Evolutionary conservation across 331 rosid species (phyloP).

Genomic region (Spiraea crenata): DNA sequence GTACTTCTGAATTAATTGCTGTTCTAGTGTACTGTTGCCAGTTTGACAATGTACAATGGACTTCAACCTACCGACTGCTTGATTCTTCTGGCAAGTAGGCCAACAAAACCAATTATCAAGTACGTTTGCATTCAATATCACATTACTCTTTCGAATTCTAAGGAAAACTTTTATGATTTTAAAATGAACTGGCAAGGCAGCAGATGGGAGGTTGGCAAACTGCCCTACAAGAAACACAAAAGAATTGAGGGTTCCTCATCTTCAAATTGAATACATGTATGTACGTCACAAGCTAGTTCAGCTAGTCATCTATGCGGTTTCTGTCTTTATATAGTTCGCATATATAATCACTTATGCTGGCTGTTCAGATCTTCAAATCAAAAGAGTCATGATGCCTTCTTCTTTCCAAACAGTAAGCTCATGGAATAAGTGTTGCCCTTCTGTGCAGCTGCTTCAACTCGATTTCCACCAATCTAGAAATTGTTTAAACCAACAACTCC

Average conservation of each 20-base stretch:
- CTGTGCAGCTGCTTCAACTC: constrained; percentile 75
- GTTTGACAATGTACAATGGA: too few species aligned
- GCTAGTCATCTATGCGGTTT: background rate
- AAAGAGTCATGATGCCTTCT: constrained; percentile 43
- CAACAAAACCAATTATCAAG: too few species aligned
- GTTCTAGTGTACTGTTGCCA: too few species aligned
- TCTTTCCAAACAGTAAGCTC: constrained; percentile 71
- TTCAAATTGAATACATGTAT: background rate
- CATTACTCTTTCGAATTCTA: background rate
- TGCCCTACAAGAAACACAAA: too few species aligned
- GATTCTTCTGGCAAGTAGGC: too few species aligned
- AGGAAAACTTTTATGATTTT: background rate
- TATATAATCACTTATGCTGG: background rate
- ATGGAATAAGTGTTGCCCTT: constrained; percentile 76
- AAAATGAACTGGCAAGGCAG: background rate
- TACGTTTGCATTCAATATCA: too few species aligned
- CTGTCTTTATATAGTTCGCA: background rate
- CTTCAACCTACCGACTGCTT: too few species aligned
- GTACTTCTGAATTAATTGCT: too few species aligned
- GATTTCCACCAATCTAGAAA: constrained; percentile 67
- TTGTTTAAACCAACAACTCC: constrained; percentile 7
- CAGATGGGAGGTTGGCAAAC: background rate
- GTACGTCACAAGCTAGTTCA: background rate
- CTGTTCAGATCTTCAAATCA: background rate
- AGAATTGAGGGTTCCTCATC: background rate